Evolutionary conservation across 257 asterid species (phyloP), one percentile per base, ranked within the genome.

Genomic region (Cruciata laevipes): DNA sequence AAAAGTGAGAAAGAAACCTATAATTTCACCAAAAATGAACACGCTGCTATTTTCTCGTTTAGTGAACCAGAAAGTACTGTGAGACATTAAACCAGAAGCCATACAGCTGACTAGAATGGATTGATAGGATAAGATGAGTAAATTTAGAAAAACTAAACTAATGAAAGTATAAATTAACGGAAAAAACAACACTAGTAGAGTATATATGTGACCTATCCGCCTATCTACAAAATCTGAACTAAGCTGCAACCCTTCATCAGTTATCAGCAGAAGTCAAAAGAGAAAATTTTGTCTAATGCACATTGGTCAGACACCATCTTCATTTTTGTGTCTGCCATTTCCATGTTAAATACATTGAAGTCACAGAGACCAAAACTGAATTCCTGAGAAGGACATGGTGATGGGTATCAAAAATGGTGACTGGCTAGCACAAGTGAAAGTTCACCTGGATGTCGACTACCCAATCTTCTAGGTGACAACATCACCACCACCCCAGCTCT

Each of bases 361-460:
- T 61, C 72, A 77, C 67, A 75, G 73, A 40, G 64, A 63, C 71
- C 85, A 85, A 83, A 81, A 80, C 67, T 76, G 84, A 76, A 70
- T 70, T 77, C 79, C 82, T 11, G 17, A 11, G 17, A 42, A 42
- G 51, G 18, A 42, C 18, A 42, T 42, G 51, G 13, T 42, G 51
- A 42, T 5, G 69, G 40, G 51, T 70, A 73, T 80, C 74, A 67
- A 75, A 82, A 78, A 71, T 47, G 55, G 75, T 35, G 32, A 74
- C 76, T 58, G 69, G 21, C 77, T 68, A 64, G 68, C 79, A 65
- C 71, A 71, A 53, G 24, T 31, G 71, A 69, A 70, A 61, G 63
- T 71, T 73, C 68, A 27, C 70, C 12, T 37, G 5, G 67, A 13
- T 38, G 40, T 66, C 37, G 67, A 30, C 61, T 72, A 72, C 71